Base-by-base conservation (phyloP, 305 asterid genomes). In the Caryopteris hybrid region DNA sequence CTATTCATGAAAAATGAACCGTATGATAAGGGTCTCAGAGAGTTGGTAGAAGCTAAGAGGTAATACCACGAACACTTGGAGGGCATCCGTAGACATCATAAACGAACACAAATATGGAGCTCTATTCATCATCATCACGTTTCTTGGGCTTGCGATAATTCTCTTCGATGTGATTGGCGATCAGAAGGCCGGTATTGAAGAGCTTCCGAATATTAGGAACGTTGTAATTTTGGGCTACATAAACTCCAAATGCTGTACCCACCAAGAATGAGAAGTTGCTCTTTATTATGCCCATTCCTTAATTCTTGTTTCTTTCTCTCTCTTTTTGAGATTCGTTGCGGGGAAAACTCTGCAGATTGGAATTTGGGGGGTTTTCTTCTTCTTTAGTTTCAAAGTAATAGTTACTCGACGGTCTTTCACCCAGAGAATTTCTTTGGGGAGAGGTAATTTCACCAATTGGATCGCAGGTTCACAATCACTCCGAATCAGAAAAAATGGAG, bases 91-190 rank as follows among this genome's bases (percentile, higher is more conserved):
- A 55, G 34, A 42, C 39, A 51, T 0, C 1, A 62, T 1, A 50
- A 25, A n/a, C 22, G 9, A n/a, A 23, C 17, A 45, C 2, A 54
- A 43, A 3, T 14, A 2, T 2, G 5, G 36, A 0, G 22, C 29
- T 11, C 52, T 70, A 76, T 52, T 85, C 84, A 22, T 85, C 89
- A 25, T 69, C 82, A 23, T 72, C 76, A 1, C 79, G 86, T 45
- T 85, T 91, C 81, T 84, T 91, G 60, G 96, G 88, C 85, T 91
- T 91, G 63, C 96, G 89, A 55, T 85, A 85, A 66, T 81, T 88
- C 80, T 87, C 88, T 74, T 91, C 97, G 60, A 82, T 59, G 70
- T 85, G 92, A 79, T 84, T 82, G 52, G 90, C 89, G 65, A 88
- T 74, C 2, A 81, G 65, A 8, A 80, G 61, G 59, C 91, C 89